A percentile compares a stretch with the other conserved stretches of the same genome.
Evolutionary conservation across 495 filamentous ascomycete species (phyloP).

Genomic region (Oidiodendron maius): DNA sequence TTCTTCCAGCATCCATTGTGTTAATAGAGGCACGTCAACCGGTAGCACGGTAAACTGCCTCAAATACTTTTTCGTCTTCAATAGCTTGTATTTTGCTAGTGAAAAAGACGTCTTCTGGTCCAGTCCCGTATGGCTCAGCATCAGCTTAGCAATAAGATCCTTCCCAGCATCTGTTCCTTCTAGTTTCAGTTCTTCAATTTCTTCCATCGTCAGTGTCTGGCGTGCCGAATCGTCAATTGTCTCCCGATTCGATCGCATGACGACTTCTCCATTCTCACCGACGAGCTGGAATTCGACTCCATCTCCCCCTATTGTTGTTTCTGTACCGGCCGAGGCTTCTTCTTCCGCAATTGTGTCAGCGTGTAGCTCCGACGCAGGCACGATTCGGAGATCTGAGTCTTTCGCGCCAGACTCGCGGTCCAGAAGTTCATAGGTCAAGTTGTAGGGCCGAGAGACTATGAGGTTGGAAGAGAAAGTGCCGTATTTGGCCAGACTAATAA

Average conservation of each 20-base stretch:
- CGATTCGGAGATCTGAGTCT: constrained; percentile 62
- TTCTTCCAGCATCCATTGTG: constrained; percentile 66
- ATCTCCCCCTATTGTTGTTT: constrained; percentile 35
- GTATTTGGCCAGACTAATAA: constrained; percentile 82
- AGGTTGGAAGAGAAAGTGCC: constrained; percentile 81
- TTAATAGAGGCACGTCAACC: constrained; percentile 68
- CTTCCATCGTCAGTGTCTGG: constrained; percentile 74
- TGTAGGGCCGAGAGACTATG: constrained; percentile 79
- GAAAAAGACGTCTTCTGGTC: constrained; percentile 94
- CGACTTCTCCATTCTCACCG: constrained; percentile 47
- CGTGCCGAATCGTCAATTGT: constrained; percentile 74
- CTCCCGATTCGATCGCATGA: constrained; percentile 73
- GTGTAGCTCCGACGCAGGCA: constrained; percentile 77
- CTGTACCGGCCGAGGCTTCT: constrained; percentile 24
- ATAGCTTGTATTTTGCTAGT: constrained; percentile 87
- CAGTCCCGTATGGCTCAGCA: constrained; percentile 76
- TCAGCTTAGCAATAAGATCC: constrained; percentile 79
- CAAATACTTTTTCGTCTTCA: constrained; percentile 92
- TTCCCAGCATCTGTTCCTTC: constrained; percentile 71
- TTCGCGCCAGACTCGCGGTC: constrained; percentile 54
- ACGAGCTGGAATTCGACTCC: constrained; percentile 42
- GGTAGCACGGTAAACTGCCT: constrained; percentile 78
- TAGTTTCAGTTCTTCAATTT: constrained; percentile 89
- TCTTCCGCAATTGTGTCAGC: constrained; percentile 65
- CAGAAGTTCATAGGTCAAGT: constrained; percentile 83